These are phyloP conservation scores for Boletus rufocinnamomeus DNA, from an alignment of 768 basidiomycete species.

Conservation along the genomic window DNA sequence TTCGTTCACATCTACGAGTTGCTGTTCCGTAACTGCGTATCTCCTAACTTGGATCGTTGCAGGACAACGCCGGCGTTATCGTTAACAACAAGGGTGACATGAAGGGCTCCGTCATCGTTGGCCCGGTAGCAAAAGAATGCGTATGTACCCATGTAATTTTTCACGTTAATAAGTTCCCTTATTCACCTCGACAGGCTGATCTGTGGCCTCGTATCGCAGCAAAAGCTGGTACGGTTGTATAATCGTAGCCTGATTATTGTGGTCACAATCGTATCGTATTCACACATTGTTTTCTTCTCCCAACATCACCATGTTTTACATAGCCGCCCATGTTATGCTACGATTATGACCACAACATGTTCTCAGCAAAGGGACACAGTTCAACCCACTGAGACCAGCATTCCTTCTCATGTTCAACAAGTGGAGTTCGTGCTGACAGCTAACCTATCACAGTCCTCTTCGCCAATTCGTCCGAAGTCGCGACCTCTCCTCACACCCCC, in stretches of 20 bases:
- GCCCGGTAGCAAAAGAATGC: constrained; percentile 99
- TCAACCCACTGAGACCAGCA: background rate
- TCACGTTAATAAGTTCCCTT: background rate
- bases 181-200: constrained; percentile 64
- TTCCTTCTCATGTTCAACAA: background rate
- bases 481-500: background rate
- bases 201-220: constrained; percentile 99
- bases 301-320: constrained; percentile 18
- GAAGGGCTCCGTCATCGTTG: constrained; percentile 98
- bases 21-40: background rate
- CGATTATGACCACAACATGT: constrained; percentile 20
- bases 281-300: constrained; percentile 1
- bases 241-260: constrained; percentile 34
- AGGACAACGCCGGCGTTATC: constrained; percentile 96
- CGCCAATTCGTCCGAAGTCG: background rate
- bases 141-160: constrained; percentile 47
- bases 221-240: constrained; percentile 98
- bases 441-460: background rate
- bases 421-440: too few relatives aligned
- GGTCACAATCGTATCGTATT: constrained; percentile 13
- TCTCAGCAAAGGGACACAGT: background rate
- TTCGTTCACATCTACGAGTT: constrained; percentile 30
- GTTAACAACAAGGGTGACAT: constrained; percentile 99
- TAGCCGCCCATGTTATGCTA: constrained; percentile 22
- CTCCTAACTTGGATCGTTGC: background rate